These are phyloP conservation scores for Volutella citrinella DNA, from an alignment of 2,329 filamentous ascomycete genomes.

Conservation along the genomic window DNA sequence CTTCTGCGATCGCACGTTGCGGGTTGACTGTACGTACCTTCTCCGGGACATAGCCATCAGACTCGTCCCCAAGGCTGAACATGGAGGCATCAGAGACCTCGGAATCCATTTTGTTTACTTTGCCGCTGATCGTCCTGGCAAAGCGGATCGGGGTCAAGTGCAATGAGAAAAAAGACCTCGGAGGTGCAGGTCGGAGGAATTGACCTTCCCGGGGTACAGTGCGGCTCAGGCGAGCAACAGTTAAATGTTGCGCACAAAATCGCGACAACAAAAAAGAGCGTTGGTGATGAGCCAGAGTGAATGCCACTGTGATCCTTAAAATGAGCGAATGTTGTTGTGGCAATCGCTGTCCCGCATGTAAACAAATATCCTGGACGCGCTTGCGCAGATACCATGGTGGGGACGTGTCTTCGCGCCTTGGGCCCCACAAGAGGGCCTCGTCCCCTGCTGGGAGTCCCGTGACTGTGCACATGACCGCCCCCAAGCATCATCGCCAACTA, in stretches of 20 bases:
- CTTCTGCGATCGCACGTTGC: no score
- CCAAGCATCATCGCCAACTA: constrained; percentile 7
- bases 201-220: no score
- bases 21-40: no score
- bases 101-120: constrained; percentile 47
- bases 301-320: constrained; percentile 19
- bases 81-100: constrained; percentile 54
- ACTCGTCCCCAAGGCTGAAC: constrained; percentile 43
- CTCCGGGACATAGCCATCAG: constrained; percentile 40
- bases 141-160: constrained; percentile 14
- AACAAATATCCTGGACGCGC: constrained; percentile 30
- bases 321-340: constrained; percentile 26
- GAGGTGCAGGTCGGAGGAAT: no score
- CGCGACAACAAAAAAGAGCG: constrained; percentile 22
- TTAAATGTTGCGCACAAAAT: constrained; percentile 20
- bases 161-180: constrained; percentile 13
- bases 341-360: constrained; percentile 23
- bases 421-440: no score
- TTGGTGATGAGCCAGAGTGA: constrained; percentile 22
- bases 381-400: constrained; percentile 14
- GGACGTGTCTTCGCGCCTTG: constrained; percentile 22
- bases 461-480: constrained; percentile 14
- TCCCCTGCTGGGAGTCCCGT: constrained; percentile 10
- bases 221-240: constrained; percentile 15
- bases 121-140: constrained; percentile 15